phyloP scores from a whole-genome alignment of 108 stramenopile genomes.

The Epipyxis sp. region DNA sequence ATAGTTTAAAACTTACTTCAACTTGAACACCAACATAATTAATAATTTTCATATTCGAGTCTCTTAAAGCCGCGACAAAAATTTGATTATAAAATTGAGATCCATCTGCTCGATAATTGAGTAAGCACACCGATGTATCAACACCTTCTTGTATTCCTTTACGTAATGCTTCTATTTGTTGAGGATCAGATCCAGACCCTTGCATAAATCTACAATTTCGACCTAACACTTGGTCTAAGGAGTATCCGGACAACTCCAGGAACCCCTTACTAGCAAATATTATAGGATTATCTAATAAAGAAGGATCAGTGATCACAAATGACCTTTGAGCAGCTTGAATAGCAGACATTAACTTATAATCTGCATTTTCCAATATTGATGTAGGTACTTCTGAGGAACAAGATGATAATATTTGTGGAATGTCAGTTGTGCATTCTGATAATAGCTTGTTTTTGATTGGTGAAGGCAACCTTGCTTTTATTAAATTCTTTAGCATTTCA shows the following conservation, averaged over 20 bases:
- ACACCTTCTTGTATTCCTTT: conserved; percentile 3
- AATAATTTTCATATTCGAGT: conserved; percentile 5
- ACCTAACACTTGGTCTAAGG: conserved; percentile 23
- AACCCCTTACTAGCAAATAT: conserved; percentile 17
- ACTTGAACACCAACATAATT: conserved; percentile 35
- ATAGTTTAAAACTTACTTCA: background rate
- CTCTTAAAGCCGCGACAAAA: conserved; percentile 18
- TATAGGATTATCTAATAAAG: conserved; percentile 31
- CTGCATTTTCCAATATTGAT: background rate
- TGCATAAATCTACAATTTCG: conserved; percentile 31
- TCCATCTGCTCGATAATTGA: conserved; percentile 30
- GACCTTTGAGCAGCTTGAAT: conserved; percentile 32
- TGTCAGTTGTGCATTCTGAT: conserved; percentile 8
- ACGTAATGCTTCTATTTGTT: conserved; percentile 9
- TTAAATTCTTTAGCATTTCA: background rate
- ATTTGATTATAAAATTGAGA: conserved; percentile 29
- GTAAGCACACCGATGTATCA: conserved; percentile 21
- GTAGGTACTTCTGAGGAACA: background rate
- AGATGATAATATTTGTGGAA: background rate
- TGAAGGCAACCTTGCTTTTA: background rate
- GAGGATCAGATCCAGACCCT: conserved; percentile 15
- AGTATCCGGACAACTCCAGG: conserved; percentile 3
- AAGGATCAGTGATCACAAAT: conserved; percentile 29
- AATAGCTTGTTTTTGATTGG: background rate
- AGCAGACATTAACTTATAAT: conserved; percentile 6